Percentiles rank a stretch among this genome's conserved stretches.
phyloP scores from a whole-genome alignment of 2,329 filamentous ascomycete species.

The Colletotrichum gloeosporioides region DNA sequence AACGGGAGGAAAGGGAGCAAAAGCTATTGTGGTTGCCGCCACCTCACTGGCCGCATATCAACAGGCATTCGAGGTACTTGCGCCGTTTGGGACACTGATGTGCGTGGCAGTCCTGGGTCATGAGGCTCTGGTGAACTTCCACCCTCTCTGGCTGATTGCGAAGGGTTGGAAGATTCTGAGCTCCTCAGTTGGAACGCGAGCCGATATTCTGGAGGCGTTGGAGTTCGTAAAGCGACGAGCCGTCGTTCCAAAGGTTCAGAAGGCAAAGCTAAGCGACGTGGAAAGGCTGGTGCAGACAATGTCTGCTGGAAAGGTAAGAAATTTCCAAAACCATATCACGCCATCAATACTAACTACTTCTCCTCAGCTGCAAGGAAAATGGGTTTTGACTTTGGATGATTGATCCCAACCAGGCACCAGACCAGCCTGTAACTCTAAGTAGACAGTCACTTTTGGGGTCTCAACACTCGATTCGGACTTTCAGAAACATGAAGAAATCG shows the following conservation, averaged over 20 bases:
- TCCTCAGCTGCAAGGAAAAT: neutral
- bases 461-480: neutral
- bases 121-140: constrained; percentile 25
- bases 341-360: neutral
- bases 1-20: constrained; percentile 27
- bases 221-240: constrained; percentile 38
- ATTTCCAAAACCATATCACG: neutral
- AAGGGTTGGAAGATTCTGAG: constrained; percentile 39
- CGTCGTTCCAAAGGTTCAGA: constrained; percentile 26
- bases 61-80: constrained; percentile 36
- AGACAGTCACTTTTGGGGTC: neutral
- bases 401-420: neutral
- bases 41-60: constrained; percentile 37
- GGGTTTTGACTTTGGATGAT: constrained; percentile 7
- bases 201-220: constrained; percentile 44
- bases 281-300: constrained; percentile 4
- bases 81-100: constrained; percentile 43
- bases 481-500: neutral
- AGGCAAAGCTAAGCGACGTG: constrained; percentile 28
- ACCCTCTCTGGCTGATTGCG: constrained; percentile 40
- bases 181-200: constrained; percentile 39
- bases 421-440: neutral
- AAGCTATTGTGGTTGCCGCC: constrained; percentile 36
- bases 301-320: neutral
- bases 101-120: constrained; percentile 41